These are phyloP conservation scores for Carex littledalei DNA, from an alignment of 176 grass and related monocot genomes.

Conservation along the genomic window DNA sequence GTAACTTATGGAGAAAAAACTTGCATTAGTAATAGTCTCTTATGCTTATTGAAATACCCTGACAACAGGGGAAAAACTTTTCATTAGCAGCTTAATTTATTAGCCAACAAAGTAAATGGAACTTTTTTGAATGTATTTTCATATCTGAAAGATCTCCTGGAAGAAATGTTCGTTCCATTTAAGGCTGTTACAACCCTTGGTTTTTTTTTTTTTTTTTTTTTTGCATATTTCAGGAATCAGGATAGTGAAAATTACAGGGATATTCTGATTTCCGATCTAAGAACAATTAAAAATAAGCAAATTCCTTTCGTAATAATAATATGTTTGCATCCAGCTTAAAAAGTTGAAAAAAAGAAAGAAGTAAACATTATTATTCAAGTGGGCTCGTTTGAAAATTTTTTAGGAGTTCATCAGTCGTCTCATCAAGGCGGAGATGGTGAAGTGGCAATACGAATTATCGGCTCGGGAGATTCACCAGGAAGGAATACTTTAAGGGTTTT, in stretches of 20 bases:
- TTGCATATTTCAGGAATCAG: not conserved
- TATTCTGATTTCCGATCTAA: not conserved
- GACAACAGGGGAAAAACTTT: not conserved
- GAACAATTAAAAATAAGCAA: not conserved
- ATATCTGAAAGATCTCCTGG: not conserved
- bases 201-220: not conserved
- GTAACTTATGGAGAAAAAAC: not conserved
- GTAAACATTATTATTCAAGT: not conserved
- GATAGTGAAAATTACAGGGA: not conserved
- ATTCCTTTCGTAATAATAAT: not conserved
- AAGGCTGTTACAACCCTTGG: not conserved
- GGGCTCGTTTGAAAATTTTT: not conserved
- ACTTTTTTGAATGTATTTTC: not conserved
- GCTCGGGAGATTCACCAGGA: constrained; percentile 37
- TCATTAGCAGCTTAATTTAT: not conserved
- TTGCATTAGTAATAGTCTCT: not conserved
- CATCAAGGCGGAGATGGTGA: constrained; percentile 31
- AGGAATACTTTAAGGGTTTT: constrained; percentile 13
- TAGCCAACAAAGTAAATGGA: not conserved
- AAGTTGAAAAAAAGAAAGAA: not conserved
- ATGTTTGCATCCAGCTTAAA: not conserved
- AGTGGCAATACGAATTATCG: constrained; percentile 91
- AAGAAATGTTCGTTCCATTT: not conserved
- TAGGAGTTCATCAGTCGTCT: not conserved
- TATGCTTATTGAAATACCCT: not conserved